Percentiles rank a stretch among this genome's conserved stretches.
phyloP scores from a whole-genome alignment of 179 eudicot species.

The Beta macrorhiza region DNA sequence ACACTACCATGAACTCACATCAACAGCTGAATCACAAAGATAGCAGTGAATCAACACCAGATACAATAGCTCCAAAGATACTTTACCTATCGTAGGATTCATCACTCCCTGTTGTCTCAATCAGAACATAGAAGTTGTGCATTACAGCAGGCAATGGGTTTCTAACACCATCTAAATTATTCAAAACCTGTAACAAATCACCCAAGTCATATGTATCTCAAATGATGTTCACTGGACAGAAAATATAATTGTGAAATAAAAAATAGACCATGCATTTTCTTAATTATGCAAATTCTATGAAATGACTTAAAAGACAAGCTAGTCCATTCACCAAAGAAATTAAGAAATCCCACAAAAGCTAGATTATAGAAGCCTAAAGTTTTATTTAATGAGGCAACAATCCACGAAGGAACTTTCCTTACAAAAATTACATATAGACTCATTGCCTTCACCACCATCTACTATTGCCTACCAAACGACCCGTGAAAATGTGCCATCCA shows the following conservation, averaged over 20 bases:
- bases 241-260: neutral
- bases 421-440: no score
- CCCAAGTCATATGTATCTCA: slow-evolving; percentile 15
- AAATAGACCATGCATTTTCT: neutral
- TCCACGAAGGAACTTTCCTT: neutral
- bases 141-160: slow-evolving; percentile 76
- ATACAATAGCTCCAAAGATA: slow-evolving; percentile 20
- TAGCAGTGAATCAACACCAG: slow-evolving; percentile 3
- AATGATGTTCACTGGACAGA: neutral
- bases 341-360: neutral
- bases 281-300: neutral
- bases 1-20: neutral
- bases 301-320: slow-evolving; percentile 2
- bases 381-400: neutral
- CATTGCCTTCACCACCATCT: no score
- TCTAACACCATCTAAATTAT: slow-evolving; percentile 75
- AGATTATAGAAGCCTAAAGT: neutral
- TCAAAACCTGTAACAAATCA: slow-evolving; percentile 60
- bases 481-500: no score
- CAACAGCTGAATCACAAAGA: neutral
- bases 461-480: no score
- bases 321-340: neutral
- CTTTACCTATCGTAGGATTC: slow-evolving; percentile 81
- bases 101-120: slow-evolving; percentile 94
- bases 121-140: slow-evolving; percentile 84